These are phyloP conservation scores for Torulaspora quercuum DNA, from an alignment of 805 yeast genomes.

Conservation along the genomic window DNA sequence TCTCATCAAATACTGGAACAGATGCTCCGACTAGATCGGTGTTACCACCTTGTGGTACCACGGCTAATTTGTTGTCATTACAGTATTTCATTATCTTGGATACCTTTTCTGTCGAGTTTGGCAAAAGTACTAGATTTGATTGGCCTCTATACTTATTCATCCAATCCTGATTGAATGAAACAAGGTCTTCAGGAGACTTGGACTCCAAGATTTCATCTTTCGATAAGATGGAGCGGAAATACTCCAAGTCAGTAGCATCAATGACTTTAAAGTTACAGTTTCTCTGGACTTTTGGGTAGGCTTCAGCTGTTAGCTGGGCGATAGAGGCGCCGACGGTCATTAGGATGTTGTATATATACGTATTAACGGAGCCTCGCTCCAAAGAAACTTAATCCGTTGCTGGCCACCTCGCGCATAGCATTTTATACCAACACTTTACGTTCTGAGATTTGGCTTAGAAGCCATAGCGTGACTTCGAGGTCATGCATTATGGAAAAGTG, in stretches of 20 bases:
- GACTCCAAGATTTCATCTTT: constrained; percentile 16
- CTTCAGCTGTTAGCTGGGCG: constrained; percentile 54
- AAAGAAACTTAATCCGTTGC: neutral
- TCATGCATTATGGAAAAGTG: constrained; percentile 4
- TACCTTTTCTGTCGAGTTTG: constrained; percentile 71
- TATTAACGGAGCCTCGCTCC: neutral
- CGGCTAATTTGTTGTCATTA: constrained; percentile 65
- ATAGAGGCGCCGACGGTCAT: constrained; percentile 13
- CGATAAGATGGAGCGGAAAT: constrained; percentile 56
- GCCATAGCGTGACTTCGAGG: constrained; percentile 7
- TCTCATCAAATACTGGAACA: constrained; percentile 81
- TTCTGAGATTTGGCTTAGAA: neutral
- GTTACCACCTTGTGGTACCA: constrained; percentile 92
- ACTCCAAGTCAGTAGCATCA: constrained; percentile 50
- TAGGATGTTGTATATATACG: neutral
- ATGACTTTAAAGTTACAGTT: constrained; percentile 47
- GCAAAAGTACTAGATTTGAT: constrained; percentile 68
- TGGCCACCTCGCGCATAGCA: neutral
- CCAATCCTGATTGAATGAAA: constrained; percentile 65
- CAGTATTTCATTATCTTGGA: constrained; percentile 68
- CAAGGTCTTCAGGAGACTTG: constrained; percentile 14
- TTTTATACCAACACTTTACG: constrained; percentile 1
- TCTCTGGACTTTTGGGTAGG: constrained; percentile 55
- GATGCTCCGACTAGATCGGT: constrained; percentile 91
- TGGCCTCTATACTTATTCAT: constrained; percentile 85